Base-by-base conservation (phyloP, 2,329 filamentous ascomycete genomes). In the Colletotrichum trifolii region DNA sequence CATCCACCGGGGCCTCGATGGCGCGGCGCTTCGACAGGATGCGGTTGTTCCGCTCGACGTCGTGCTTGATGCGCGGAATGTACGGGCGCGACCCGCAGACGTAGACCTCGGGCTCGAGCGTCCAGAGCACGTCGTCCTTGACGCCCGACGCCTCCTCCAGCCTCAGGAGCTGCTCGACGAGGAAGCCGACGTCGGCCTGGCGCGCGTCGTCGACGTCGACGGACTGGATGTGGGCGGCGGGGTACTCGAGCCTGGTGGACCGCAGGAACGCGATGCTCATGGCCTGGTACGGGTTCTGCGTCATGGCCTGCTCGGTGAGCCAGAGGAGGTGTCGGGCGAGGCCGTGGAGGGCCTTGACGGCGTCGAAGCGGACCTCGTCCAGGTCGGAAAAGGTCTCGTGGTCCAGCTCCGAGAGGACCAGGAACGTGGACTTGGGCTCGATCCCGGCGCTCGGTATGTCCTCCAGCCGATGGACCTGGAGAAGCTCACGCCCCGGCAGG, bases 301-400 rank as follows among this genome's bases (percentile, higher is more conserved):
- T 38, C 7, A 61, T 62, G 11, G 67, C 54, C 5, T 68, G 67
- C 17, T 55, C 56, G 4, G 71, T 71, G n/a, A 69, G 54, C 70
- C 70, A 73, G 15, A 73, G 49, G 2, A 73, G 48, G n/a, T 45
- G 56, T 2, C 52, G 50, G 5, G 59, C 61, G 35, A 58, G 25
- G 17, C 65, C 64, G 11, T 72, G 13, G 7, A 62, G 38, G 8
- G 15, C 8, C n/a, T 57, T 54, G 43, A 47, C 11, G 33, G 25
- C 45, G 10, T 49, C 52, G 34, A 62, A 17, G 13, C 42, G 53
- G 48, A 34, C 35, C 6, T 35, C 63, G 42, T 66, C 64, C 47
- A 74, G 70, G 12, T 77, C 74, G 4, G 71, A 69, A 7, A 76
- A 69, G 11, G 77, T 38, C 35, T 36, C 40, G 6, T 40, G 59